phyloP scores from a whole-genome alignment of 305 asterid species.

The Solanum chacoense region DNA sequence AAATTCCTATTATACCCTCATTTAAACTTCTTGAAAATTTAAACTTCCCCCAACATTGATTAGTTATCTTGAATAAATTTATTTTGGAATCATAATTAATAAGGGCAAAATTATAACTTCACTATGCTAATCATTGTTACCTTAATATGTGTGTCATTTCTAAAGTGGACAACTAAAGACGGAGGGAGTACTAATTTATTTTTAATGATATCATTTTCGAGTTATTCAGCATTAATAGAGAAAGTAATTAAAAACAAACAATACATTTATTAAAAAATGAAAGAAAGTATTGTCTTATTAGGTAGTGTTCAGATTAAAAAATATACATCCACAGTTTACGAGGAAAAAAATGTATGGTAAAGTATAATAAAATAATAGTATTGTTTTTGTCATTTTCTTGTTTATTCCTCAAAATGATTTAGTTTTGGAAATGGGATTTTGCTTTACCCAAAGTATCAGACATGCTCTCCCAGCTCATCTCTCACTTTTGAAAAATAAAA shows the following conservation, averaged over 20 bases:
- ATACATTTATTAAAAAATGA: neutral
- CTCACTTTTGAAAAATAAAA: neutral
- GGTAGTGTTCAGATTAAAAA: neutral
- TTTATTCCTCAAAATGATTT: constrained; percentile 33
- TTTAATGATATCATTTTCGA: neutral
- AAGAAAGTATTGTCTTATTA: neutral
- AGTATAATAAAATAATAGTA: neutral
- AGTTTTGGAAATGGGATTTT: constrained; percentile 7
- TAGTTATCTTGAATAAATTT: too few species aligned
- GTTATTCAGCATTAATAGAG: neutral
- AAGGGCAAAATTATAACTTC: too few species aligned
- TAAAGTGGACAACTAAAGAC: too few species aligned
- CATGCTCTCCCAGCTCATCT: constrained; percentile 12
- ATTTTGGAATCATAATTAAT: too few species aligned
- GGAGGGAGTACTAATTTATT: neutral
- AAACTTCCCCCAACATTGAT: too few species aligned
- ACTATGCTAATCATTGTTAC: too few species aligned
- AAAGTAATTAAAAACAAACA: neutral
- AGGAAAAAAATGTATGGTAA: neutral
- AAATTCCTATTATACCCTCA: too few species aligned
- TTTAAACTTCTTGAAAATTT: too few species aligned
- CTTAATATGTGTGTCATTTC: too few species aligned
- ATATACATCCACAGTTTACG: neutral
- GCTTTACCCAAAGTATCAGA: constrained; percentile 7
- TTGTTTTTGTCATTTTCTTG: constrained; percentile 55